phyloP scores from a whole-genome alignment of 352 stramenopile genomes.

The Phytopythium vexans region DNA sequence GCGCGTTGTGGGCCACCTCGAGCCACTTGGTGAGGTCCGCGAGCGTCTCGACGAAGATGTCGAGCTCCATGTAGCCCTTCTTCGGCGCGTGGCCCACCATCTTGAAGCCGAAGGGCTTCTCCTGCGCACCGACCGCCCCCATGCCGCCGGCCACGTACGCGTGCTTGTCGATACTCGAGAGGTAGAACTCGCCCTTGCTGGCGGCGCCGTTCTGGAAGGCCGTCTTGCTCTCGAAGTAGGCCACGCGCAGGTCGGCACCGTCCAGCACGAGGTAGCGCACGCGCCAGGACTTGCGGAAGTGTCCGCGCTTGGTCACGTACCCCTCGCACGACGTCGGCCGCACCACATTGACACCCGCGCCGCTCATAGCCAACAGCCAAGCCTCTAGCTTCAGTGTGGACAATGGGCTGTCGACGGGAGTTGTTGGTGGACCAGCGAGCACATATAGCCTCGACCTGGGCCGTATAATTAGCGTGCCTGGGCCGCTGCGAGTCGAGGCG shows the following conservation, averaged over 20 bases:
- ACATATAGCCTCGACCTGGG: background rate
- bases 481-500: slow-evolving; percentile 2
- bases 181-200: slow-evolving; percentile 69
- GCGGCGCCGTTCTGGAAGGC: slow-evolving; percentile 27
- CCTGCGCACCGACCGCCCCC: slow-evolving; percentile 29
- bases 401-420: slow-evolving; percentile 48
- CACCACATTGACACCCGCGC: slow-evolving; percentile 23
- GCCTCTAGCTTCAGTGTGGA: slow-evolving; percentile 10
- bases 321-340: slow-evolving; percentile 77
- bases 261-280: slow-evolving; percentile 77
- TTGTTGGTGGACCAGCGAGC: slow-evolving; percentile 30
- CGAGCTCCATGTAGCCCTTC: slow-evolving; percentile 78
- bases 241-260: slow-evolving; percentile 57
- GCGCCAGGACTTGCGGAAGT: slow-evolving; percentile 84
- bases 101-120: slow-evolving; percentile 84
- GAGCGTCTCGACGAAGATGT: slow-evolving; percentile 71
- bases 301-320: slow-evolving; percentile 83
- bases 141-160: slow-evolving; percentile 74
- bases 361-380: background rate
- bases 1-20: slow-evolving; percentile 70
- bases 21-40: slow-evolving; percentile 74
- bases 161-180: slow-evolving; percentile 75
- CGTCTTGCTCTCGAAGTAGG: slow-evolving; percentile 78
- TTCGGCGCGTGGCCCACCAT: slow-evolving; percentile 74
- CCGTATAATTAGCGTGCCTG: slow-evolving; percentile 17